Evolutionary conservation across 73 alveolate genomes (phyloP).

Genomic region (Effrenium voratum): DNA sequence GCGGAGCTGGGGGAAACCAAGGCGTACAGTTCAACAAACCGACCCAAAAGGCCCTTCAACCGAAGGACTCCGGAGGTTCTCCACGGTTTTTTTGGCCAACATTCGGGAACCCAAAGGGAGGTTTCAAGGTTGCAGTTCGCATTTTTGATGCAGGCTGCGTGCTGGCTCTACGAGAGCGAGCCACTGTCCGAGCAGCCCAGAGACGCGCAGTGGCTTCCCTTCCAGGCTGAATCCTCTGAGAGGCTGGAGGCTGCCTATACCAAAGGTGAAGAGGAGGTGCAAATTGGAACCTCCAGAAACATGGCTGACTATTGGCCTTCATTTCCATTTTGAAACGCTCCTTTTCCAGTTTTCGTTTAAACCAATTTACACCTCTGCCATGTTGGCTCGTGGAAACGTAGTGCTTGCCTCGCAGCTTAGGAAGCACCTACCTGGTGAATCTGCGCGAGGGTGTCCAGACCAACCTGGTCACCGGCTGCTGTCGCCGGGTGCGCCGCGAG

Average conservation of each 20-base stretch:
- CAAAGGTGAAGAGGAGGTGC: constrained; percentile 48
- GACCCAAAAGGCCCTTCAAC: too few species aligned
- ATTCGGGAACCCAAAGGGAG: too few species aligned
- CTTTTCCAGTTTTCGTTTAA: too few species aligned
- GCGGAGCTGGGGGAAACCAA: neutral
- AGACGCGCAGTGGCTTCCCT: constrained; percentile 32
- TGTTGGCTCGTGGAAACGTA: too few species aligned
- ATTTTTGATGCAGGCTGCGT: too few species aligned
- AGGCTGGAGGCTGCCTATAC: neutral
- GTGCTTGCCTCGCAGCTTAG: neutral
- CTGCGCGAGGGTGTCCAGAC: neutral
- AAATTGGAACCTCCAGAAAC: constrained; percentile 12
- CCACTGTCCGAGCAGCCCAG: neutral
- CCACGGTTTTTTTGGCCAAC: too few species aligned
- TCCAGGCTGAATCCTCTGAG: neutral
- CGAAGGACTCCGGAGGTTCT: too few species aligned
- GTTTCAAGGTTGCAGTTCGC: too few species aligned
- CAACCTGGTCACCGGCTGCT: constrained; percentile 14
- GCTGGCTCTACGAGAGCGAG: neutral
- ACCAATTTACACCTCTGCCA: too few species aligned
- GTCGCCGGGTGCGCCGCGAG: constrained; percentile 43
- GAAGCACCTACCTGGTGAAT: neutral
- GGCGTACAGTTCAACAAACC: too few species aligned
- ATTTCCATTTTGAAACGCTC: too few species aligned
- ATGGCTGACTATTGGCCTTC: neutral